These are phyloP conservation scores for Arthrobotrys iridis DNA, from an alignment of 2,329 filamentous ascomycete species.

Conservation along the genomic window DNA sequence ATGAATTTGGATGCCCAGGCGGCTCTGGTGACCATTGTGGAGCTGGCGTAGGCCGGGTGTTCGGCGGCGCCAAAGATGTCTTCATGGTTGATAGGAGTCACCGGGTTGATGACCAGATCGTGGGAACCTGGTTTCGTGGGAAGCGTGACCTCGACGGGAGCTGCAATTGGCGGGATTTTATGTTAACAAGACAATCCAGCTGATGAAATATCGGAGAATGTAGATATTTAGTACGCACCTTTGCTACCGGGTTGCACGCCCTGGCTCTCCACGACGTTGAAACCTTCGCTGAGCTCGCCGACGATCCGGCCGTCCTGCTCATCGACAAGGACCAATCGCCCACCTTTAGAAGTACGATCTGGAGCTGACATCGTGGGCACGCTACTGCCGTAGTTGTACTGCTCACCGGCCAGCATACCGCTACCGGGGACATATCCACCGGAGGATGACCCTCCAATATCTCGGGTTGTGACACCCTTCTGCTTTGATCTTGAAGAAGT, in stretches of 20 bases:
- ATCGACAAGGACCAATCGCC: conserved; percentile 87
- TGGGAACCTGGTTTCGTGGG: conserved; percentile 72
- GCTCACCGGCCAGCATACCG: conserved; percentile 37
- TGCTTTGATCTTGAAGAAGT: conserved; percentile 23
- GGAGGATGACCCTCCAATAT: conserved; percentile 30
- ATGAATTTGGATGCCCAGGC: conserved; percentile 89
- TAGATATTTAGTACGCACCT: conserved; percentile 68
- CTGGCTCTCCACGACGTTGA: conserved; percentile 79
- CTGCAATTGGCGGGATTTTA: conserved; percentile 62
- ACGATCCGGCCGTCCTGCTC: conserved; percentile 97
- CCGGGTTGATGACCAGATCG: conserved; percentile 73
- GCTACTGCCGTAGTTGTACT: conserved; percentile 27
- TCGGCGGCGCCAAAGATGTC: conserved; percentile 80
- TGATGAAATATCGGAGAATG: conserved; percentile 8
- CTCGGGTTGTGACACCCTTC: conserved; percentile 32
- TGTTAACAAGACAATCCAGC: too few species aligned
- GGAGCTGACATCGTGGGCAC: conserved; percentile 22
- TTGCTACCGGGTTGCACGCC: conserved; percentile 86
- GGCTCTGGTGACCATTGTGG: conserved; percentile 84
- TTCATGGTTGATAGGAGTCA: conserved; percentile 64
- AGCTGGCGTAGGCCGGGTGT: conserved; percentile 92
- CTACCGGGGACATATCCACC: conserved; percentile 44
- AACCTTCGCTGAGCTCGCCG: conserved; percentile 85
- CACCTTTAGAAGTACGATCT: conserved; percentile 64
- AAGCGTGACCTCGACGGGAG: conserved; percentile 81